A percentile compares a stretch with the other conserved stretches of the same genome.
These are phyloP conservation scores for Claviceps purpurea DNA, from an alignment of 2,329 filamentous ascomycete species.

Conservation along the genomic window DNA sequence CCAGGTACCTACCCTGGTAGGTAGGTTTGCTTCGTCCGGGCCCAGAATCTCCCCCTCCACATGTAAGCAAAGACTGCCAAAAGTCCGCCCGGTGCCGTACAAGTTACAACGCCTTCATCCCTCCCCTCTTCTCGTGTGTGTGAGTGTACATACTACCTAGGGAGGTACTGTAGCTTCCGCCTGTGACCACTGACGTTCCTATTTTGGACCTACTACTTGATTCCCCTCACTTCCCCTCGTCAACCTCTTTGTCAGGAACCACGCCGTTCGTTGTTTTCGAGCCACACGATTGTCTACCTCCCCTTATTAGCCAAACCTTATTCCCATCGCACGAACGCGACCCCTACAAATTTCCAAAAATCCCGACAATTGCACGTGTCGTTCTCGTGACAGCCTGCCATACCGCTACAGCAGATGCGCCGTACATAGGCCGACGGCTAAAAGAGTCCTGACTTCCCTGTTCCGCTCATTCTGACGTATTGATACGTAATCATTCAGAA, in stretches of 20 bases:
- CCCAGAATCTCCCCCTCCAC: background rate
- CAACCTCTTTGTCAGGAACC: background rate
- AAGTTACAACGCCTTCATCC: background rate
- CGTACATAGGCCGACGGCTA: background rate
- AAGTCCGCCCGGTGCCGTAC: background rate
- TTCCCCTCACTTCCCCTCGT: background rate
- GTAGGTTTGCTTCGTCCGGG: too few relatives aligned
- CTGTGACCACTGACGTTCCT: background rate
- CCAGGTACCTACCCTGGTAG: too few relatives aligned
- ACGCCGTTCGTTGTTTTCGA: background rate
- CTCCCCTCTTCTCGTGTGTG: background rate
- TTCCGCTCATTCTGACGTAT: background rate
- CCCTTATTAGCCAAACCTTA: background rate
- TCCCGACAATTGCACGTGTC: constrained; percentile 1
- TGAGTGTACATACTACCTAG: too few relatives aligned
- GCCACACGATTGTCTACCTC: background rate
- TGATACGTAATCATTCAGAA: background rate
- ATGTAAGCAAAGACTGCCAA: background rate
- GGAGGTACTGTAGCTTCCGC: background rate
- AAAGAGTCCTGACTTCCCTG: background rate
- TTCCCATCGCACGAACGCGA: background rate
- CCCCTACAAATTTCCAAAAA: background rate
- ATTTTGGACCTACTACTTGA: background rate
- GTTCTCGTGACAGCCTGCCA: background rate
- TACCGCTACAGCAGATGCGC: background rate